A percentile compares a stretch with the other conserved stretches of the same genome.
Evolutionary conservation across 1,284 basidiomycete species (phyloP).

Genomic region (Earliella scabrosa): DNA sequence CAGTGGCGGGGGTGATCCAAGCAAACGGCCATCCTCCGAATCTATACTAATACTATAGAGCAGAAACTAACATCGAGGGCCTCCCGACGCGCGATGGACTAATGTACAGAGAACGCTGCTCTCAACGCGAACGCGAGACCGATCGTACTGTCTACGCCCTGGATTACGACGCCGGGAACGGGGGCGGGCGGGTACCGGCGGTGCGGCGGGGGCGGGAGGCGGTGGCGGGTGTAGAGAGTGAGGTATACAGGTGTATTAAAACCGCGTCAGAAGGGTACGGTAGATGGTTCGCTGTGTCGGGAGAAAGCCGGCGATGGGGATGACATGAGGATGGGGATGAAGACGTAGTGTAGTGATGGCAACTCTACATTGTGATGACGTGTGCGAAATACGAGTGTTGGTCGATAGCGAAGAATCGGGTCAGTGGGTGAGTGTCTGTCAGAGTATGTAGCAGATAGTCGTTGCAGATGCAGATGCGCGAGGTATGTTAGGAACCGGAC

Average conservation of each 20-base stretch:
- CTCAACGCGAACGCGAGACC: constrained; percentile 6
- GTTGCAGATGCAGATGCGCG: background rate
- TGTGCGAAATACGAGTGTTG: constrained; percentile 16
- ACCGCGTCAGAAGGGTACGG: constrained; percentile 10
- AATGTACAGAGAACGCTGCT: constrained; percentile 22
- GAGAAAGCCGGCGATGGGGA: background rate
- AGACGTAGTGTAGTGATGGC: constrained; percentile 7
- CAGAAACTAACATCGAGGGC: constrained; percentile 11
- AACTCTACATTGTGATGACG: constrained; percentile 18
- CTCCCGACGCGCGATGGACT: constrained; percentile 22
- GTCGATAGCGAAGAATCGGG: constrained; percentile 16
- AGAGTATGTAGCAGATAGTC: constrained; percentile 6
- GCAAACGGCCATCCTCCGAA: no score
- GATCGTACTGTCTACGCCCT: constrained; percentile 13
- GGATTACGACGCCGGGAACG: background rate
- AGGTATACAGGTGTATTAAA: constrained; percentile 22
- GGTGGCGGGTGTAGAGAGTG: background rate
- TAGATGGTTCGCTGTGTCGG: constrained; percentile 7
- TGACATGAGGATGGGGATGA: background rate
- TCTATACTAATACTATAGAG: constrained; percentile 21
- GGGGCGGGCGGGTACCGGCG: background rate
- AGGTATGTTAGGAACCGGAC: background rate
- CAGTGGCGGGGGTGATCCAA: no score
- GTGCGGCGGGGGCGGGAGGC: constrained; percentile 3
- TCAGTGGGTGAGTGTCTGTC: constrained; percentile 16